A percentile compares a stretch with the other conserved stretches of the same genome.
phyloP scores from a whole-genome alignment of 371 early-diverging fungal genomes.

The Mucor piriformis region DNA sequence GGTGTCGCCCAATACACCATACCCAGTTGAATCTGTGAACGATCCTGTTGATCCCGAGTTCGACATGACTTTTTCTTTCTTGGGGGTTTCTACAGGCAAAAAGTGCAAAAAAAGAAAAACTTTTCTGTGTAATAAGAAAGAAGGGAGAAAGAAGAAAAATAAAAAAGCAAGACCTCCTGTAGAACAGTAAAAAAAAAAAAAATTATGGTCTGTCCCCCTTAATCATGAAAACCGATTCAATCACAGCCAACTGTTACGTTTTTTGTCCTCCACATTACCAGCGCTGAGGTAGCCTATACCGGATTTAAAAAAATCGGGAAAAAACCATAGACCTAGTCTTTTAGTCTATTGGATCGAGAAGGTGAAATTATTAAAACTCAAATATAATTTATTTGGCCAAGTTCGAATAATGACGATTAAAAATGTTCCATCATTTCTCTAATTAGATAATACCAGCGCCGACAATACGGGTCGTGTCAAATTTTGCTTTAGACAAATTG shows the following conservation, averaged over 20 bases:
- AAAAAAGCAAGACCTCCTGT: too few relatives aligned
- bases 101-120: constrained; percentile 2
- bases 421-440: not conserved
- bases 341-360: too few relatives aligned
- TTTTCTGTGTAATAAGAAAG: too few relatives aligned
- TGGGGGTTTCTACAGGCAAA: not conserved
- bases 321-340: too few relatives aligned
- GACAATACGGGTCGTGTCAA: constrained; percentile 26
- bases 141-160: constrained; percentile 5
- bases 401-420: not conserved
- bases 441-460: constrained; percentile 7
- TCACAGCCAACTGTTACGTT: not conserved
- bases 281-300: constrained; percentile 5
- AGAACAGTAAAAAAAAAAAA: not conserved
- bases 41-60: constrained; percentile 44
- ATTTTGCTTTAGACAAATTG: constrained; percentile 31
- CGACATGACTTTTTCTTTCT: constrained; percentile 21
- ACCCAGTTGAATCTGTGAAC: constrained; percentile 32
- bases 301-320: not conserved
- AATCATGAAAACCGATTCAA: not conserved
- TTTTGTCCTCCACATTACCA: not conserved
- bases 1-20: constrained; percentile 21
- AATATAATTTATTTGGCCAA: constrained; percentile 8
- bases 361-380: not conserved
- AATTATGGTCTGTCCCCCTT: not conserved